These are phyloP conservation scores for Lagenidium giganteum DNA, from an alignment of 352 stramenopile species.

Conservation along the genomic window DNA sequence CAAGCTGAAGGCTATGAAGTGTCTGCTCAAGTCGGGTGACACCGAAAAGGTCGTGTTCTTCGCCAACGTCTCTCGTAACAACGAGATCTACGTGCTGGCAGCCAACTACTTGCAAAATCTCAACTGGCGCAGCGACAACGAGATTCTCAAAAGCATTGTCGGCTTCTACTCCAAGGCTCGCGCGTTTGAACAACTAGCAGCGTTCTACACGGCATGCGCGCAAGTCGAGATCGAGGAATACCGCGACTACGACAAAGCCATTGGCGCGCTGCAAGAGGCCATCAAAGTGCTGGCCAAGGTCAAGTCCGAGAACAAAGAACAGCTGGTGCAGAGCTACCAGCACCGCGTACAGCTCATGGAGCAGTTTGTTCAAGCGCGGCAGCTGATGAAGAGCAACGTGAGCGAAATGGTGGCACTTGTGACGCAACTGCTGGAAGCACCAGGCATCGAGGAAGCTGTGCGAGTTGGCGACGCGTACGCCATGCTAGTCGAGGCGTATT, in stretches of 20 bases:
- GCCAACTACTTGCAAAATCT: conserved; percentile 95
- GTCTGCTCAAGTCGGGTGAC: conserved; percentile 92
- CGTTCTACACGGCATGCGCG: conserved; percentile 91
- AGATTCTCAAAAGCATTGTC: conserved; percentile 93
- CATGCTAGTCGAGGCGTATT: conserved; percentile 81
- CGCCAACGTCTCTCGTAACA: conserved; percentile 87
- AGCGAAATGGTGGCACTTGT: conserved; percentile 75
- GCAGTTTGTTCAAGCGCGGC: conserved; percentile 76
- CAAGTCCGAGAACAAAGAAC: conserved; percentile 64
- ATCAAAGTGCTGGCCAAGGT: conserved; percentile 83
- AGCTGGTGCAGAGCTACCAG: conserved; percentile 47
- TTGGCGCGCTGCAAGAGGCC: conserved; percentile 88
- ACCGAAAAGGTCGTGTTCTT: conserved; percentile 96
- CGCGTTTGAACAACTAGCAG: conserved; percentile 86
- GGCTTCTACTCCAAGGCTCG: conserved; percentile 94
- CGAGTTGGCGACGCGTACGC: conserved; percentile 87
- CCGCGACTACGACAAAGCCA: conserved; percentile 92
- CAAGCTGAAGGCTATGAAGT: conserved; percentile 93
- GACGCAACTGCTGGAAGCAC: conserved; percentile 75
- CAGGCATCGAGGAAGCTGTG: conserved; percentile 82
- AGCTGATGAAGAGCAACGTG: conserved; percentile 53
- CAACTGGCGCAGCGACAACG: conserved; percentile 87
- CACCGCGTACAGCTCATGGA: conserved; percentile 70
- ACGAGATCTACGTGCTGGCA: conserved; percentile 93
- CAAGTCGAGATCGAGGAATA: conserved; percentile 93